A percentile compares a stretch with the other conserved stretches of the same genome.
phyloP scores from a whole-genome alignment of 1,139 yeast species.

The Saccharomyces pastorianus region DNA sequence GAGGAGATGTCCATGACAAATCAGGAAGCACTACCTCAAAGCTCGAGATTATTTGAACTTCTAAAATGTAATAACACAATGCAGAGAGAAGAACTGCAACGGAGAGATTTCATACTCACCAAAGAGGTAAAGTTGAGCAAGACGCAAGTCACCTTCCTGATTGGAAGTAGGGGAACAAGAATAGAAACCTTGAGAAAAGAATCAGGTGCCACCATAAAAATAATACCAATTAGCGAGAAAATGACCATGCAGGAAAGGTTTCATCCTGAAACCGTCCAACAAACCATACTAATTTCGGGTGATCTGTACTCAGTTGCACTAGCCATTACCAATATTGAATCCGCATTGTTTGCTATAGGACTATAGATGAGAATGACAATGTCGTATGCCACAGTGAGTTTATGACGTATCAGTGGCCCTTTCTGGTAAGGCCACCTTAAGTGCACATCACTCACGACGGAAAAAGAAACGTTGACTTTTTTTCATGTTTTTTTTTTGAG shows the following conservation, averaged over 20 bases:
- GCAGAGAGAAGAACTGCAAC: background rate
- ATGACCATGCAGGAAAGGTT: slow-evolving; percentile 9
- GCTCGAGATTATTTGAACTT: background rate
- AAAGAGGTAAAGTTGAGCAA: slow-evolving; percentile 21
- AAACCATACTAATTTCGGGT: slow-evolving; percentile 31
- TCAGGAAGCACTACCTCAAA: background rate
- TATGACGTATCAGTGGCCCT: background rate
- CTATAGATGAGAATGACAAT: background rate
- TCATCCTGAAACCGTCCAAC: slow-evolving; percentile 15
- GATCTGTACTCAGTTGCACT: slow-evolving; percentile 14
- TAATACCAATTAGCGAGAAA: slow-evolving; percentile 27
- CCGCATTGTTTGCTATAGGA: background rate
- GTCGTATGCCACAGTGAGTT: background rate
- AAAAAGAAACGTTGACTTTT: background rate
- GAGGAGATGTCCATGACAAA: background rate
- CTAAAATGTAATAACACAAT: background rate
- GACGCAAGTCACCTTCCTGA: slow-evolving; percentile 30
- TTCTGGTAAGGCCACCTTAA: background rate
- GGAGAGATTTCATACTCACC: background rate
- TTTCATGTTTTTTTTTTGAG: background rate
- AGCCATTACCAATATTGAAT: slow-evolving; percentile 21
- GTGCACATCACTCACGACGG: background rate
- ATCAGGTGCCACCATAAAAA: slow-evolving; percentile 29
- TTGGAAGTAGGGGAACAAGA: slow-evolving; percentile 30
- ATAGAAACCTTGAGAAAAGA: slow-evolving; percentile 25